These are phyloP conservation scores for Paulownia fortunei DNA, from an alignment of 257 asterid species.

Conservation along the genomic window DNA sequence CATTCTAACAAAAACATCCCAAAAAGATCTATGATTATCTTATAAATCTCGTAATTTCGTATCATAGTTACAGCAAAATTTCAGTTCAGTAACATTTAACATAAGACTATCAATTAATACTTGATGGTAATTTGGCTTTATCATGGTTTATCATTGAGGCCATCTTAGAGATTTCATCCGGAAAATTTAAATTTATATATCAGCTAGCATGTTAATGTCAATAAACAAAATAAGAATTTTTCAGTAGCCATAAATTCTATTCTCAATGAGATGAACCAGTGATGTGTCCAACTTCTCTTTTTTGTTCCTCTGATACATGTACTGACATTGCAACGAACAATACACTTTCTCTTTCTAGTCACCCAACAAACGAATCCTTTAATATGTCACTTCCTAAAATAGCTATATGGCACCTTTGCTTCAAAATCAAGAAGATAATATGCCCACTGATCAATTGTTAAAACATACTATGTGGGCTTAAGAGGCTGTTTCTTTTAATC, in stretches of 20 bases:
- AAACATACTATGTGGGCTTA: not conserved
- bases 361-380: not conserved
- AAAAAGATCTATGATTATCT: not conserved
- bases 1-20: not conserved
- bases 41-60: not conserved
- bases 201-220: not conserved
- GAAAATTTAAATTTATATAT: not conserved
- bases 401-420: not conserved
- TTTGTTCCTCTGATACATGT: not conserved
- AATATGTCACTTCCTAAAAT: not conserved
- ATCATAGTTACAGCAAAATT: not conserved
- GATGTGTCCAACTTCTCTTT: not conserved
- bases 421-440: not conserved
- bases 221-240: not conserved
- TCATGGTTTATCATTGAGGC: not conserved
- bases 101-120: constrained; percentile 9
- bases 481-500: not conserved
- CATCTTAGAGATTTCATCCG: not conserved
- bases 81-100: not conserved
- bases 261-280: not conserved
- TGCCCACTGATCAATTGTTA: not conserved
- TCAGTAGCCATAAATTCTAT: not conserved
- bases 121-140: not conserved
- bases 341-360: not conserved
- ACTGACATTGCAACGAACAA: not conserved